phyloP scores from a whole-genome alignment of 192 early-diverging fungal species.

The Backusella psychrophila region DNA sequence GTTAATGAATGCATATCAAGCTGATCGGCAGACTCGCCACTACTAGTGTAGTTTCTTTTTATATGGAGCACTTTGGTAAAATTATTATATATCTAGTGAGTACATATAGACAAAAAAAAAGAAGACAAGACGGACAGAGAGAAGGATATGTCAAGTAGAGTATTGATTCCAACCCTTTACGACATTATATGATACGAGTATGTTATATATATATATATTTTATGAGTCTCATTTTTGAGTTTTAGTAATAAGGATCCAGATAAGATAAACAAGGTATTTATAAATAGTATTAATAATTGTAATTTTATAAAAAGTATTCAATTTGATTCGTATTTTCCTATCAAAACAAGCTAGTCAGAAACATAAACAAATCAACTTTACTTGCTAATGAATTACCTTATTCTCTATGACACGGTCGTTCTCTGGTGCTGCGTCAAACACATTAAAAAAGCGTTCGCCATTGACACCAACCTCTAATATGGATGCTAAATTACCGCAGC shows the following conservation, averaged over 20 bases:
- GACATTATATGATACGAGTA: too few relatives aligned
- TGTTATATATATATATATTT: too few relatives aligned
- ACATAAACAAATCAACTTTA: neutral
- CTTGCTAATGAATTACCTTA: neutral
- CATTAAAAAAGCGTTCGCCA: slow-evolving; percentile 82
- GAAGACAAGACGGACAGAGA: too few relatives aligned
- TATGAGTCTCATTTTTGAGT: too few relatives aligned
- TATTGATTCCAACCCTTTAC: too few relatives aligned
- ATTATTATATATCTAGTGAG: too few relatives aligned
- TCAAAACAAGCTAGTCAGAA: neutral
- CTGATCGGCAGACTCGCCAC: neutral
- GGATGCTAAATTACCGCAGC: slow-evolving; percentile 83
- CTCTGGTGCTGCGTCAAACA: slow-evolving; percentile 85
- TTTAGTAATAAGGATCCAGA: too few relatives aligned
- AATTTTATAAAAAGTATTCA: slow-evolving; percentile 1
- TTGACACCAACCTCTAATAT: slow-evolving; percentile 75
- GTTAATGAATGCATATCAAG: neutral
- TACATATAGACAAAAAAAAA: too few relatives aligned
- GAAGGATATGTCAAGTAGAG: too few relatives aligned
- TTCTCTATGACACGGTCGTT: slow-evolving; percentile 48
- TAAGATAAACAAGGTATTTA: too few relatives aligned
- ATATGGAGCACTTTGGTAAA: too few relatives aligned
- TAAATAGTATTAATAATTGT: neutral
- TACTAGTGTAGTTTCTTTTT: too few relatives aligned
- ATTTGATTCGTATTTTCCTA: neutral